Evolutionary conservation across 805 yeast genomes (phyloP).

Genomic region (Candida easanensis): DNA sequence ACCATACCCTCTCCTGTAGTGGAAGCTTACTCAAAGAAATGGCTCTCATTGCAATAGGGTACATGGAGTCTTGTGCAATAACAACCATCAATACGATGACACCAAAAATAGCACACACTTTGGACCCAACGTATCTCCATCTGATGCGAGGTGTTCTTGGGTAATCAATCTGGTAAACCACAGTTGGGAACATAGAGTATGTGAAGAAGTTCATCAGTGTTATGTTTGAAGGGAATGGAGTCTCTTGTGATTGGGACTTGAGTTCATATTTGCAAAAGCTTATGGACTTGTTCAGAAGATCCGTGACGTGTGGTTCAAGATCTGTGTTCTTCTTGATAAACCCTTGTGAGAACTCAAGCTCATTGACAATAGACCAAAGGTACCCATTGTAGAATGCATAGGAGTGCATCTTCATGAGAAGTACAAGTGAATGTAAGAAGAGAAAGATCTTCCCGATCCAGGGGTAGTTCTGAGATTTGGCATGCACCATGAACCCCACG

Average conservation of each 20-base stretch:
- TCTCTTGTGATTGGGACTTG: slow-evolving; percentile 45
- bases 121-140: slow-evolving; percentile 64
- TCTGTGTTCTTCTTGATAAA: slow-evolving; percentile 39
- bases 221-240: slow-evolving; percentile 71
- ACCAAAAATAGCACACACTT: slow-evolving; percentile 81
- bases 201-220: slow-evolving; percentile 61
- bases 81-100: slow-evolving; percentile 79
- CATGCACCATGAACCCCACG: slow-evolving; percentile 49
- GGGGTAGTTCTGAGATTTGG: slow-evolving; percentile 58
- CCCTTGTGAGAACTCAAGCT: slow-evolving; percentile 47
- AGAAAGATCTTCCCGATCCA: slow-evolving; percentile 92
- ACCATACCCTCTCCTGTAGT: slow-evolving; percentile 37
- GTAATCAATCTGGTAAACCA: slow-evolving; percentile 78
- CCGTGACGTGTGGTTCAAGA: slow-evolving; percentile 30
- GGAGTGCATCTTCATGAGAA: slow-evolving; percentile 94
- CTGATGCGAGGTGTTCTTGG: slow-evolving; percentile 74
- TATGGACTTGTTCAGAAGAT: slow-evolving; percentile 41
- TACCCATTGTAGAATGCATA: slow-evolving; percentile 91
- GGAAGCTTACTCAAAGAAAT: slow-evolving; percentile 51
- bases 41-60: slow-evolving; percentile 68
- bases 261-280: slow-evolving; percentile 75
- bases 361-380: slow-evolving; percentile 62
- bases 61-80: slow-evolving; percentile 70
- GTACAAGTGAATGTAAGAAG: slow-evolving; percentile 78
- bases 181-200: slow-evolving; percentile 86